These are phyloP conservation scores for Fraxinus ornus DNA, from an alignment of 305 asterid species.

Conservation along the genomic window DNA sequence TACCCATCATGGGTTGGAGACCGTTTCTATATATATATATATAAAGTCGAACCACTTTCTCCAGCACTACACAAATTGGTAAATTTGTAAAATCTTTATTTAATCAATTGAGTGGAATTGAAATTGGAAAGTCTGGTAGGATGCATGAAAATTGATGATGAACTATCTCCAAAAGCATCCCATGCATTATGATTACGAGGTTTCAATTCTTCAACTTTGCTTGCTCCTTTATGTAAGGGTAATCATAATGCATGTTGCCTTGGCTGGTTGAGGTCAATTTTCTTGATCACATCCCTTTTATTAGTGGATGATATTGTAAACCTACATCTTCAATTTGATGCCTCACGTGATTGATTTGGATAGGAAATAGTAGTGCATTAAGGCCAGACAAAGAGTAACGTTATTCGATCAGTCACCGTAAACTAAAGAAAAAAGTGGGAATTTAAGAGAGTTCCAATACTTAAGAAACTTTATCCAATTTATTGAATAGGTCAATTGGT, in stretches of 20 bases:
- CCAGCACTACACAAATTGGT: not conserved
- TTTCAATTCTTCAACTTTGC: conserved; percentile 37
- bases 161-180: conserved; percentile 33
- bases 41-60: conserved; percentile 29
- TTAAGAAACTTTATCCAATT: not conserved
- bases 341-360: not conserved
- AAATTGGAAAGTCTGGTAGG: conserved; percentile 3
- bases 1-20: too few species aligned
- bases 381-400: not conserved
- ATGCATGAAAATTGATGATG: conserved; percentile 33
- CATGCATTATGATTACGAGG: conserved; percentile 56
- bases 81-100: not conserved
- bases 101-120: conserved; percentile 11
- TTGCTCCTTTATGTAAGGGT: conserved; percentile 23
- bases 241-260: conserved; percentile 13
- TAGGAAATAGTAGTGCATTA: not conserved
- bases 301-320: not conserved
- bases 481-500: not conserved
- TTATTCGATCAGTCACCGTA: not conserved
- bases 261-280: conserved; percentile 4
- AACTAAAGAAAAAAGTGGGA: not conserved
- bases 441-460: not conserved
- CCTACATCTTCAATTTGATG: not conserved
- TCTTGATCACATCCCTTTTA: not conserved
- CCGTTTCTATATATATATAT: not conserved